Base-by-base conservation (phyloP, 495 filamentous ascomycete genomes). In the Xylaria cubensis region DNA sequence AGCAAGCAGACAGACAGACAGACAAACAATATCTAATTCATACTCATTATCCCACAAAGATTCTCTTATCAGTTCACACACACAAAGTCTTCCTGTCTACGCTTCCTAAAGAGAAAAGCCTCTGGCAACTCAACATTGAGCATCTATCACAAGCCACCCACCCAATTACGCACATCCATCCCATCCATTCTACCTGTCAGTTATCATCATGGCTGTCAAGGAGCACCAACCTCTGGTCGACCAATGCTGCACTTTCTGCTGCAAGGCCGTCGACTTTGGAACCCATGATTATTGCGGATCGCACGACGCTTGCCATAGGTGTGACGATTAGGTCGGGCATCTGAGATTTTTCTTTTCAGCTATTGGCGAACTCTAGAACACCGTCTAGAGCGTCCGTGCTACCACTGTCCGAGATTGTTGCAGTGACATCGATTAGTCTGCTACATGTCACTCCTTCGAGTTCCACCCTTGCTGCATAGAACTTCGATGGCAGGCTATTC, bases 161-260 rank as follows among this genome's bases (percentile, higher is more conserved):
- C 59, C 73, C 24, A 59, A 19, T 50, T 41, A 51, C 48, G 12
- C 21, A 29, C 26, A 46, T 48, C 46, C 13, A 4, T 46, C 9
- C 44, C 44, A 46, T 46, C 44, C 51, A 58, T 63, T 29, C 36
- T 26, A 39, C 56, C 58, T 46, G 34, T 24, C 50, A 46, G 21
- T 63, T 63, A n/a, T 73, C 78, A 79, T 73, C 70, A 86, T 86
- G 84, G 82, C 80, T 76, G 79, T 83, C 79, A 79, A 81, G 72
- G 84, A 84, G 73, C 74, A 71, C 73, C 76, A 83, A 71, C 78
- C 82, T 72, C 83, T 84, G 68, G 84, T 86, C 80, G 78, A 85
- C 79, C 71, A 83, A 64, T 86, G 84, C 82, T 86, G 84, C 84
- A 83, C 83, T 32, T 86, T 83, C 72, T 86, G 84, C 81, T 86